A percentile compares a stretch with the other conserved stretches of the same genome.
Conservation (phyloP, 2,329 filamentous ascomycete species). For the Aureobasidium lini region DNA sequence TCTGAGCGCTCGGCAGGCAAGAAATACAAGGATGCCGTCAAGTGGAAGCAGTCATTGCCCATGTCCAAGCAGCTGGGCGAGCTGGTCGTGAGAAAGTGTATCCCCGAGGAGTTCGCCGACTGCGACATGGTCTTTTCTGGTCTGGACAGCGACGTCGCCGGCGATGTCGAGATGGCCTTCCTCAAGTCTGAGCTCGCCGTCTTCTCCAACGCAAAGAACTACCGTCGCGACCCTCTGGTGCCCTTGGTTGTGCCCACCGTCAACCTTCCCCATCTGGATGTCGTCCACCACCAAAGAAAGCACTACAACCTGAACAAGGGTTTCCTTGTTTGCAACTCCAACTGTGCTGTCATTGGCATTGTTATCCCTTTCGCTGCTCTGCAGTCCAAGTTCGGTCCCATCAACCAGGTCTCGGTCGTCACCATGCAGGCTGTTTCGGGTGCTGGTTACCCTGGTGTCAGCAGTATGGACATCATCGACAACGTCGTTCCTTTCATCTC, state of each 20-base stretch:
- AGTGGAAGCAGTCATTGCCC: constrained; percentile 85
- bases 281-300: constrained; percentile 82
- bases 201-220: constrained; percentile 98
- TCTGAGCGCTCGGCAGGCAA: constrained; percentile 86
- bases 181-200: constrained; percentile 79
- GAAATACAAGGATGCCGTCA: constrained; percentile 87
- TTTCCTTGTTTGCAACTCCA: constrained; percentile 95
- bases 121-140: constrained; percentile 93
- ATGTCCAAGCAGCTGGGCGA: constrained; percentile 71
- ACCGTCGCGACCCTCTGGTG: constrained; percentile 81
- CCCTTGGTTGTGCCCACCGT: constrained; percentile 93
- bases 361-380: constrained; percentile 92
- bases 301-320: constrained; percentile 69
- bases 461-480: constrained; percentile 91
- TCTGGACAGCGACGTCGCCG: constrained; percentile 84
- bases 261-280: constrained; percentile 77
- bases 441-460: constrained; percentile 82
- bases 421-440: constrained; percentile 94
- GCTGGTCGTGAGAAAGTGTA: constrained; percentile 79
- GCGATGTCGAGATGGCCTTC: constrained; percentile 90
- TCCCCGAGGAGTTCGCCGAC: constrained; percentile 71
- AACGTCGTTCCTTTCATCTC: constrained; percentile 92
- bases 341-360: constrained; percentile 93
- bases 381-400: constrained; percentile 75
- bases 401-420: constrained; percentile 71